Evolutionary conservation across 2,329 filamentous ascomycete species (phyloP), one percentile per base, ranked within the genome.

Genomic region (Pseudopyricularia javanii): DNA sequence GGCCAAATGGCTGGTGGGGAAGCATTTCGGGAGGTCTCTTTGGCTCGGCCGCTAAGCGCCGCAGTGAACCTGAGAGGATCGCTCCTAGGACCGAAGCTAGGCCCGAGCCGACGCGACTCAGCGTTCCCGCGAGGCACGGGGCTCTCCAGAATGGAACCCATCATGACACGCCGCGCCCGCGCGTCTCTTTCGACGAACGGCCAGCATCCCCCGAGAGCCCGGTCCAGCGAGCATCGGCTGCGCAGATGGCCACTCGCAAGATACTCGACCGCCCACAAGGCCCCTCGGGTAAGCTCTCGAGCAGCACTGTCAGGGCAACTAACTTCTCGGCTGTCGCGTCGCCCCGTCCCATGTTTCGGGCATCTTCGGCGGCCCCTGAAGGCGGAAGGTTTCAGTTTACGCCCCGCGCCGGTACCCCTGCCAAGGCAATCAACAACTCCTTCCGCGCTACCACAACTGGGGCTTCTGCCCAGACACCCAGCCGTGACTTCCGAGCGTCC

Each of bases 391-490:
- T 62, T 8, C 57, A 67, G 52, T 78, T 77, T 61, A 72, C 74
- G 6, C 72, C 74, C 4, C 71, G 65, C 11, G 55, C 33, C 20
- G 59, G 75, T 34, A 68, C 74, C 3, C 60, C 67, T 34, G 40
- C 40, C 3, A 73, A 66, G 61, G 70, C 72, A 3, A 62, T 70
- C 59, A 76, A 71, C 55, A 74, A 72, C 62, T 69, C 71, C 48
- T 77, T 78, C 57, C 73, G 57, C 60, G 71, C 51, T 62, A 45
- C 40, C 24, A 45, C 40, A 17, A 45, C 40, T 11, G 40, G 17
- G 40, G 24, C 40, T 11, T 30, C 50, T 1, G 35, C 68, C 50
- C 64, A 65, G 37, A 76, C 74, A 2, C 72, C 74, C 20, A 72
- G 61, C 61, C 70, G 59, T 56, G 71, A 56, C 2, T 69, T 69